Conservation (phyloP, 192 early-diverging fungal genomes). For the Lobosporangium transversale region DNA sequence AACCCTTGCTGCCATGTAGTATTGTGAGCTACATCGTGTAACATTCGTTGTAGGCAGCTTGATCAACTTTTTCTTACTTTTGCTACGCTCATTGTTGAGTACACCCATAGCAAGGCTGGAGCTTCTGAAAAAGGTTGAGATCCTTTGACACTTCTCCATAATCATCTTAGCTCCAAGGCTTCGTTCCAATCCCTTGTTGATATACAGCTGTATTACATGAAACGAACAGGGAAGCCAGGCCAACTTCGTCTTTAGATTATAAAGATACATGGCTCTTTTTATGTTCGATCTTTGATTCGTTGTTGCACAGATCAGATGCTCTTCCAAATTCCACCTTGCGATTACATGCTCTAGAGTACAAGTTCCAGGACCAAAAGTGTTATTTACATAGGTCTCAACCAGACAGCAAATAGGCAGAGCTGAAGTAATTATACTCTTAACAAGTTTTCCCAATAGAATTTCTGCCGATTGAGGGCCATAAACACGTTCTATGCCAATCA, state of each 20-base stretch:
- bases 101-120: constrained; percentile 6
- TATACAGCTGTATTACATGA: constrained; percentile 23
- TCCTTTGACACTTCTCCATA: constrained; percentile 12
- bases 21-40: constrained; percentile 21
- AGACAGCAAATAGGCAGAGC: no score
- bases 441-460: no score
- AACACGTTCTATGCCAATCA: no score
- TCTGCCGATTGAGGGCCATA: no score
- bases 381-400: no score
- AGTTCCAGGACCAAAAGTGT: neutral
- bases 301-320: constrained; percentile 26
- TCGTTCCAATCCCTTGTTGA: constrained; percentile 17
- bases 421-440: no score
- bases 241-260: neutral
- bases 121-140: constrained; percentile 26
- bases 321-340: constrained; percentile 6
- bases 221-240: constrained; percentile 13
- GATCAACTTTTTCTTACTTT: neutral
- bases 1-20: constrained; percentile 16
- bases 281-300: constrained; percentile 38
- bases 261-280: no score
- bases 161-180: neutral
- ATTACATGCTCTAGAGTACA: neutral
- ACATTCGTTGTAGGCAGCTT: constrained; percentile 10
- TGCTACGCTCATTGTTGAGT: constrained; percentile 1